Percentiles rank a stretch among this genome's conserved stretches.
These are phyloP conservation scores for Ustilago hordei DNA, from an alignment of 1,284 basidiomycete species.

Conservation along the genomic window DNA sequence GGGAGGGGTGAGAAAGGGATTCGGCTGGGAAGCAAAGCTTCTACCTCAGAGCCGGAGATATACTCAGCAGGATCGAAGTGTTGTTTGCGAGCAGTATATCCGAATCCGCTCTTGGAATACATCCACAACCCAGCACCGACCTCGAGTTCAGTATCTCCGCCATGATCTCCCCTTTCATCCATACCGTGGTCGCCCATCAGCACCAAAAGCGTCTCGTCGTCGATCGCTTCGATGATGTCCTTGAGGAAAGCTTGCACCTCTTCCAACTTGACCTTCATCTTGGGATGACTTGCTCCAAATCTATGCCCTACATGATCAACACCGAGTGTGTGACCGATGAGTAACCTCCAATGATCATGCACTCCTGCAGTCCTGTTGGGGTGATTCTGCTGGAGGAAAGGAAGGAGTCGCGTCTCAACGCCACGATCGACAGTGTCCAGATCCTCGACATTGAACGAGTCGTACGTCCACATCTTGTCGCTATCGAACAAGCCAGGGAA, in stretches of 20 bases:
- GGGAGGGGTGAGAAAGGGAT: conserved; percentile 60
- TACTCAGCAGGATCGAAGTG: conserved; percentile 24
- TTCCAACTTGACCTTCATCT: conserved; percentile 84
- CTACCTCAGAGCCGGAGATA: conserved; percentile 15
- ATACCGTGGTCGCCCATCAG: conserved; percentile 97
- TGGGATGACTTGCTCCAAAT: conserved; percentile 86
- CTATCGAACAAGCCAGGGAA: conserved; percentile 81
- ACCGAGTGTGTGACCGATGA: conserved; percentile 95
- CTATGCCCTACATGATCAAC: conserved; percentile 97
- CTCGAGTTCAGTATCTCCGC: conserved; percentile 88
- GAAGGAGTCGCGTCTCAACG: conserved; percentile 84
- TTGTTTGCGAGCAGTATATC: conserved; percentile 1
- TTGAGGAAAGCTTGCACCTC: conserved; percentile 72
- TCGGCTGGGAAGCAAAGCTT: conserved; percentile 21
- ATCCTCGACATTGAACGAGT: conserved; percentile 99
- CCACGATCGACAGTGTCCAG: conserved; percentile 94
- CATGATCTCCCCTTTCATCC: conserved; percentile 94
- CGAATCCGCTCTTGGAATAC: conserved; percentile 72
- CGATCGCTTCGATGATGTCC: conserved; percentile 50
- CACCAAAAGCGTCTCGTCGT: conserved; percentile 76
- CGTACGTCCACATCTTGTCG: conserved; percentile 83
- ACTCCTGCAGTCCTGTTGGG: conserved; percentile 20
- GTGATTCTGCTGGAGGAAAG: conserved; percentile 75
- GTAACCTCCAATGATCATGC: conserved; percentile 77
- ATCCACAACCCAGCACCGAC: conserved; percentile 90